A percentile compares a stretch with the other conserved stretches of the same genome.
Conservation (phyloP, 495 filamentous ascomycete species). For the Bombardia bombarda region DNA sequence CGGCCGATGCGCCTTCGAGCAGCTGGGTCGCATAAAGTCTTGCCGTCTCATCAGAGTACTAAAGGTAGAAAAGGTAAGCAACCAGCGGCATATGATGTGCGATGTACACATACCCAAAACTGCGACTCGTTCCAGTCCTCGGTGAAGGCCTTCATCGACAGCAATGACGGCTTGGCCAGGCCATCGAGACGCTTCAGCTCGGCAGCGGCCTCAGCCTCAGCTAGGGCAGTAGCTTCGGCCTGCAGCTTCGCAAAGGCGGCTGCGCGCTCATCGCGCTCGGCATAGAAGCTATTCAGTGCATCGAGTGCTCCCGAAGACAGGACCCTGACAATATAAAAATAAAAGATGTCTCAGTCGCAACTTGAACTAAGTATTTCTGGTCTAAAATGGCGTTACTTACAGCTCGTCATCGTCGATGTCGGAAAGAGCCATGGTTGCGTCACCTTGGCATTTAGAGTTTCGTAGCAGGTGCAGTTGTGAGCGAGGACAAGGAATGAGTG, state of each 20-base stretch:
- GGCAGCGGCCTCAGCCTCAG: slow-evolving; percentile 4
- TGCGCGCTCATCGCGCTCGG: slow-evolving; percentile 53
- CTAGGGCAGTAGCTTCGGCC: slow-evolving; percentile 33
- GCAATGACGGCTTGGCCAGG: no score
- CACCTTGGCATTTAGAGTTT: no score
- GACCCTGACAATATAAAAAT: slow-evolving; percentile 23
- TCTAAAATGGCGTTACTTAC: slow-evolving; percentile 20
- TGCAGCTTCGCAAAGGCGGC: slow-evolving; percentile 55
- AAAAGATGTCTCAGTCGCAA: background rate
- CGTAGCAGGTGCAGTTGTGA: no score
- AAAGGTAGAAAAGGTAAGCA: background rate
- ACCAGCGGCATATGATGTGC: background rate
- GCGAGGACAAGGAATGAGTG: no score
- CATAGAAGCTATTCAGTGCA: slow-evolving; percentile 61
- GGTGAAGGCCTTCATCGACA: slow-evolving; percentile 64
- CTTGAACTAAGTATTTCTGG: background rate
- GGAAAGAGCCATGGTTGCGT: no score
- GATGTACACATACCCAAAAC: slow-evolving; percentile 53
- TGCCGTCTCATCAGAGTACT: slow-evolving; percentile 69
- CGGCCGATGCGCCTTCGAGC: slow-evolving; percentile 43
- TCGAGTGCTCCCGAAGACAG: slow-evolving; percentile 53
- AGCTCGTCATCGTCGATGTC: slow-evolving; percentile 34
- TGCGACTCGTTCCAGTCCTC: slow-evolving; percentile 81
- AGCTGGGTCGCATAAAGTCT: slow-evolving; percentile 51
- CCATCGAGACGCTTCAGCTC: background rate